phyloP scores from a whole-genome alignment of 805 yeast species.

The Saturnispora diversa region DNA sequence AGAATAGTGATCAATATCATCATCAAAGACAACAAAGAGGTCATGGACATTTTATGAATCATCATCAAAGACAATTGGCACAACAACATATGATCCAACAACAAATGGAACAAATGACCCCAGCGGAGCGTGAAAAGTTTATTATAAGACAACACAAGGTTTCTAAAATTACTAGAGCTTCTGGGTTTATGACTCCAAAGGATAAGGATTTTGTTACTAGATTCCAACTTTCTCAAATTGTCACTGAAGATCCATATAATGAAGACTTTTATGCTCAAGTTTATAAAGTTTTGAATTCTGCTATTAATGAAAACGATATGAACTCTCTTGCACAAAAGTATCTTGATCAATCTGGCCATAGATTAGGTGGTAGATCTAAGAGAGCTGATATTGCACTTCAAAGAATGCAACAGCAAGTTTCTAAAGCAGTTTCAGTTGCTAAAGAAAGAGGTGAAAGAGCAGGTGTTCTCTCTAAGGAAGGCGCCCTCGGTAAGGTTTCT shows the following conservation, averaged over 20 bases:
- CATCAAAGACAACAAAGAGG: constrained; percentile 19
- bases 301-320: constrained; percentile 50
- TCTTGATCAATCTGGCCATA: constrained; percentile 83
- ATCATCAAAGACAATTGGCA: constrained; percentile 20
- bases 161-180: constrained; percentile 64
- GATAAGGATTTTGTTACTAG: constrained; percentile 94
- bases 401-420: constrained; percentile 97
- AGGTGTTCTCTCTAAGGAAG: constrained; percentile 58
- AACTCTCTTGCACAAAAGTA: constrained; percentile 90
- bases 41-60: constrained; percentile 8
- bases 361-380: constrained; percentile 76
- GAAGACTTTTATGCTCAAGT: constrained; percentile 97
- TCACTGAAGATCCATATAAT: constrained; percentile 92
- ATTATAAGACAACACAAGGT: constrained; percentile 68
- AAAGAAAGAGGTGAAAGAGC: constrained; percentile 67
- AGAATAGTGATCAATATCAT: constrained; percentile 7
- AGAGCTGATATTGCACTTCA: constrained; percentile 86
- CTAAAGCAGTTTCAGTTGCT: constrained; percentile 91
- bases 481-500: constrained; percentile 83
- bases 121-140: constrained; percentile 64
- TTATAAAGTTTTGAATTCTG: constrained; percentile 60
- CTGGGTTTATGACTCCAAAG: constrained; percentile 94
- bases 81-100: constrained; percentile 26
- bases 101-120: constrained; percentile 41
- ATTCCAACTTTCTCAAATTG: constrained; percentile 90